These are phyloP conservation scores for Bigelowiella natans DNA, from an alignment of 78 protist species.

Conservation along the genomic window DNA sequence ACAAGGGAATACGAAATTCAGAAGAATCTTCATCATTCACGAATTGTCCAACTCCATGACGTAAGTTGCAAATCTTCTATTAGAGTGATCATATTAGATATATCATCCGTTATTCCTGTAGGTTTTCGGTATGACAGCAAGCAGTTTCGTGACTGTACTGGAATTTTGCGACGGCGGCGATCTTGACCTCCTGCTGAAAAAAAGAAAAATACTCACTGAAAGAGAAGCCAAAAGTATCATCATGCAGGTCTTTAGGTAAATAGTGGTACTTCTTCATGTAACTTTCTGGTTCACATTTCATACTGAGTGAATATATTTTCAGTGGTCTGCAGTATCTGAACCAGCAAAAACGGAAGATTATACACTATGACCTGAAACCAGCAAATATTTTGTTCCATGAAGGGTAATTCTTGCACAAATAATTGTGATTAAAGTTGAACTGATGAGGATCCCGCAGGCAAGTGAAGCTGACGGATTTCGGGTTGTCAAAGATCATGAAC, in stretches of 20 bases:
- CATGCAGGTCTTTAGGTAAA: background rate
- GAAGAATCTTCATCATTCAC: constrained; percentile 31
- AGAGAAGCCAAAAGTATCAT: constrained; percentile 50
- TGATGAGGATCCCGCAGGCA: background rate
- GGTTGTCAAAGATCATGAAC: constrained; percentile 64
- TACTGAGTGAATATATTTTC: background rate
- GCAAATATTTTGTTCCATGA: constrained; percentile 60
- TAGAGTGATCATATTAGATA: background rate
- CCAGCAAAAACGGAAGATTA: constrained; percentile 38
- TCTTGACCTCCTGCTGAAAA: constrained; percentile 44
- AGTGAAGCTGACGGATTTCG: constrained; percentile 51
- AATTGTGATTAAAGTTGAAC: background rate
- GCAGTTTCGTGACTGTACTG: constrained; percentile 44
- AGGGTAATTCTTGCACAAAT: constrained; percentile 1
- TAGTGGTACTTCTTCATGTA: background rate
- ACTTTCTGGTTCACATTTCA: background rate
- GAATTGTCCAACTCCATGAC: constrained; percentile 57
- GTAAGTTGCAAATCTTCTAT: background rate
- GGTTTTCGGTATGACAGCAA: constrained; percentile 28
- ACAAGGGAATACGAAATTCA: constrained; percentile 73
- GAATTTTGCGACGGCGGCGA: constrained; percentile 63
- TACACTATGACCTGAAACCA: constrained; percentile 90
- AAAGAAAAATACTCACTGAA: constrained; percentile 40
- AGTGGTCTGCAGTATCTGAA: constrained; percentile 67
- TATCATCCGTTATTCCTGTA: too few relatives aligned